Evolutionary conservation across 1,284 basidiomycete genomes (phyloP).

Genomic region (Rhizoctonia solani): DNA sequence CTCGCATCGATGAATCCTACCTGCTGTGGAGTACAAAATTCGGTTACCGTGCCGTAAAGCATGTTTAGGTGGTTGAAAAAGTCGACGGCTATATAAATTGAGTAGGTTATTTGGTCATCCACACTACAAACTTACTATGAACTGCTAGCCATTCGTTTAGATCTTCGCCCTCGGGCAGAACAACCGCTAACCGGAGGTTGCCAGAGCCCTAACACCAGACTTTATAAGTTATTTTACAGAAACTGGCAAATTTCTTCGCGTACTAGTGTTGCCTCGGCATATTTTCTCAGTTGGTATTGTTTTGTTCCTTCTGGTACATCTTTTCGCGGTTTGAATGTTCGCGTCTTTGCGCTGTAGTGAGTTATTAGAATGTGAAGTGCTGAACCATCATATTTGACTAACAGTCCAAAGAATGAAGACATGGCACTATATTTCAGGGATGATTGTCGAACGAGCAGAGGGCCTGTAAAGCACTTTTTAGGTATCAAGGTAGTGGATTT

Average conservation of each 20-base stretch:
- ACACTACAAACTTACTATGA: conserved; percentile 68
- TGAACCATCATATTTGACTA: conserved; percentile 46
- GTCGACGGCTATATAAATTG: conserved; percentile 71
- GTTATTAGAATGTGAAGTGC: conserved; percentile 18
- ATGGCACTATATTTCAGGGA: conserved; percentile 47
- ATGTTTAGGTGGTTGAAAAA: conserved; percentile 97
- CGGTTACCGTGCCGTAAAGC: conserved; percentile 94
- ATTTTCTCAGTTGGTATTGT: conserved; percentile 95
- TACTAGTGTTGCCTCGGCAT: conserved; percentile 95
- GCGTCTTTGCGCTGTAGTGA: conserved; percentile 73
- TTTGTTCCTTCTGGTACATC: conserved; percentile 96
- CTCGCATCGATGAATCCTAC: conserved; percentile 47
- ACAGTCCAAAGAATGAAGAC: conserved; percentile 87
- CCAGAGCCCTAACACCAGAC: conserved; percentile 78
- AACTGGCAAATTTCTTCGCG: conserved; percentile 39
- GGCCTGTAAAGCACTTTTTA: background rate
- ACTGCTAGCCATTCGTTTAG: conserved; percentile 96
- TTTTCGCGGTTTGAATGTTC: conserved; percentile 95
- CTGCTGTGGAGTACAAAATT: conserved; percentile 94
- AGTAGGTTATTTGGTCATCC: conserved; percentile 8
- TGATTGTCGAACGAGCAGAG: background rate
- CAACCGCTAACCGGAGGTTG: conserved; percentile 86
- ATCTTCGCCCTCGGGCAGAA: conserved; percentile 93
- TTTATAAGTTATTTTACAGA: conserved; percentile 30
- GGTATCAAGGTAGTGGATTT: background rate